These are phyloP conservation scores for Angophora floribunda DNA, from an alignment of 345 rosid genomes.

Conservation along the genomic window DNA sequence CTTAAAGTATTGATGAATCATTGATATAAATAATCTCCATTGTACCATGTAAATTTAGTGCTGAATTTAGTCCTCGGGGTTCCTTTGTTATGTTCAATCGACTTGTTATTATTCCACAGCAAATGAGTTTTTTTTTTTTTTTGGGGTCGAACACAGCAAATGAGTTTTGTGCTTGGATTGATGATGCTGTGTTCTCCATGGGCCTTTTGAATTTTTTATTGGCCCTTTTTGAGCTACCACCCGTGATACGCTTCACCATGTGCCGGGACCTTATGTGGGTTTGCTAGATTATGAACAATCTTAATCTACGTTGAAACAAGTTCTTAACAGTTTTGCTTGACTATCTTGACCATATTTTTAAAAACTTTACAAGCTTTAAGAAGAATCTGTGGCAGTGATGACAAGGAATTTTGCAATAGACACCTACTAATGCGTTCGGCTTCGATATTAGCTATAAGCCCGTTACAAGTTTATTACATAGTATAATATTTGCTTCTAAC, in stretches of 20 bases:
- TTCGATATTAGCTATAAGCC: background rate
- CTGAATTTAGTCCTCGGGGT: background rate
- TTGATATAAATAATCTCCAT: background rate
- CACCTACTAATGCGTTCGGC: background rate
- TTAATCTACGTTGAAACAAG: background rate
- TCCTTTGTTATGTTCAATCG: background rate
- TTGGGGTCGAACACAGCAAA: too few relatives aligned
- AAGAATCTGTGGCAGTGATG: background rate
- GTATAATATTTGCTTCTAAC: background rate
- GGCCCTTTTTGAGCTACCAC: background rate
- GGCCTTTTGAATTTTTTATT: background rate
- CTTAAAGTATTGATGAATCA: background rate
- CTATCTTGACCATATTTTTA: background rate
- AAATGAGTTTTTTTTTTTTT: background rate
- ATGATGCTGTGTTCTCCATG: background rate
- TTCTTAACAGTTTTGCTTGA: background rate
- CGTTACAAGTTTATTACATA: background rate
- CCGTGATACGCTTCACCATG: background rate
- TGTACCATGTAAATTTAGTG: background rate
- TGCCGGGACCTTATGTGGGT: background rate
- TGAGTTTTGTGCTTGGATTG: background rate
- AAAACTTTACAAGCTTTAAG: background rate
- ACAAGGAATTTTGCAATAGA: background rate
- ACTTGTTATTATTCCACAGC: background rate
- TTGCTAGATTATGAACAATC: background rate